Evolutionary conservation across 306 rosid species (phyloP), one percentile per base, ranked within the genome.

Genomic region (Lablab purpureus): DNA sequence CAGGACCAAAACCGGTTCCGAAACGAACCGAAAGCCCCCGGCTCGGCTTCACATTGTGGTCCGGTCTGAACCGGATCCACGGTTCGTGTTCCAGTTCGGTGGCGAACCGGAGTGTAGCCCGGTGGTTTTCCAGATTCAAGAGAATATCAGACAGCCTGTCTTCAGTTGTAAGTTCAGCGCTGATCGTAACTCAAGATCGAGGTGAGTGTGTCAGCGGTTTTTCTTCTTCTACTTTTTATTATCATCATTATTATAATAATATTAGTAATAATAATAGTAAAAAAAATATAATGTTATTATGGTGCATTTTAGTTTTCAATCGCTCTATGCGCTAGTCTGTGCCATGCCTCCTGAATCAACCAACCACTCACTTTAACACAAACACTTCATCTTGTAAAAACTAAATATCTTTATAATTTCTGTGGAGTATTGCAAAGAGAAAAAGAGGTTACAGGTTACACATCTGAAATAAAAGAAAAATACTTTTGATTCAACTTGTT

Each of bases 71-170:
- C 97, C 94, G 50, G 97, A 92, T 47, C 99, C 99, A 0, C 91
- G 99, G 17, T 95, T 89, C 51, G 90, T 95, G 8, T 95, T 95
- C 4, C 97, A 95, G 65, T 95, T 92, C 82, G 97, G 90, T 0
- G 97, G 98, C 0, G 99, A 95, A 73, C 99, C 99, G 84, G 99
- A 95, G 81, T 91, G 97, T 32, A 92, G 98, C 67, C 99, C 98
- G 0, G 99, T 95, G 34, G 90, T 95, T 79, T 95, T 84, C 8
- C 98, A 91, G 90, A 86, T 92, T 89, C 99, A 90, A 51, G 98
- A 85, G 75, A 90, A 89, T 79, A 87, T 88, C 43, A 83, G 89
- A 18, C 99, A 95, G 73, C 99, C 99, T 14, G 99, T 95, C 73
- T 87, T 95, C 27, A 92, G 99, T 78, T 90, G 95, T 90, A 92